Evolutionary conservation across 345 rosid genomes (phyloP).

Genomic region (Salix brachista): DNA sequence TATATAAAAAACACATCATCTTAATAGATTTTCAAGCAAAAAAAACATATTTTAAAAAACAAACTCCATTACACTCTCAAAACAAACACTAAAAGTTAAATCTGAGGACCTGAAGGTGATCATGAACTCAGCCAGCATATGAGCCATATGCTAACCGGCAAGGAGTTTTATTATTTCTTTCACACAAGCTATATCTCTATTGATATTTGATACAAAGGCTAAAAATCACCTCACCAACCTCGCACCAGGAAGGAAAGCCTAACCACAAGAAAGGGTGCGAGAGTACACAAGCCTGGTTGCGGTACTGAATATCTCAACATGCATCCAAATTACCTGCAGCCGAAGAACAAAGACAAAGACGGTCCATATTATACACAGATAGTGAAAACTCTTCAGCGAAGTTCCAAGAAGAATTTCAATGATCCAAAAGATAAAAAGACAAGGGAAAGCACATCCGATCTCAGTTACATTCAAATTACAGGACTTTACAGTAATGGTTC

Average conservation of each 20-base stretch:
- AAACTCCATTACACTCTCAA: too few relatives aligned
- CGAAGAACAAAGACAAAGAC: constrained; percentile 6
- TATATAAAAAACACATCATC: too few relatives aligned
- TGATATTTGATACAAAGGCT: constrained; percentile 7
- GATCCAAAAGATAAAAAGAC: too few relatives aligned
- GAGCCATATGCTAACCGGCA: background rate
- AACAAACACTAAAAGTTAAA: too few relatives aligned
- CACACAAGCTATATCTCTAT: background rate
- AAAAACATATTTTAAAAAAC: too few relatives aligned
- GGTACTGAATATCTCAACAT: background rate
- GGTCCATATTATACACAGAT: background rate
- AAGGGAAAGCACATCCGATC: too few relatives aligned
- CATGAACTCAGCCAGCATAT: background rate
- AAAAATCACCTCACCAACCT: constrained; percentile 8
- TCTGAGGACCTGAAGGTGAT: background rate
- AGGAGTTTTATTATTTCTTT: background rate
- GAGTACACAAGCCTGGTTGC: background rate
- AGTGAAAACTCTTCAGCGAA: background rate
- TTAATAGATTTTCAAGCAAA: too few relatives aligned
- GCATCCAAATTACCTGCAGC: constrained; percentile 28
- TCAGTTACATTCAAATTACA: background rate
- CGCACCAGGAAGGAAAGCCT: background rate
- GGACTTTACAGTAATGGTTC: too few relatives aligned
- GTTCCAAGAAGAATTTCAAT: background rate
- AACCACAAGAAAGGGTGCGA: background rate